Evolutionary conservation across 345 rosid genomes (phyloP), one percentile per base, ranked within the genome.

Genomic region (Eucalyptus virginea): DNA sequence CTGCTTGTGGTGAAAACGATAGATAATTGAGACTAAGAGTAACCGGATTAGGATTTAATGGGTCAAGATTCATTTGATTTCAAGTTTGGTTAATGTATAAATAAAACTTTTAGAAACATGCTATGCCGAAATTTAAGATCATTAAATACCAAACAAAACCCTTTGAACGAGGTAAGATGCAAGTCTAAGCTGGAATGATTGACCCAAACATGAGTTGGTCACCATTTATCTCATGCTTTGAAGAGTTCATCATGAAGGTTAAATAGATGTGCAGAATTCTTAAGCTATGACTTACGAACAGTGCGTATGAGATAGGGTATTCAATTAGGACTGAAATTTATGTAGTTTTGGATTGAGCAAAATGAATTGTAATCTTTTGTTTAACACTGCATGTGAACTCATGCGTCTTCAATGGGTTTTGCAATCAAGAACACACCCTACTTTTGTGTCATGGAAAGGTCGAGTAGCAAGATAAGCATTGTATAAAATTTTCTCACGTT

Each of bases 391-490:
- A 58, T 58, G 1, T 58, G n/a, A 58, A 58, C 65, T 2, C 13
- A 5, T 58, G 65, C 91, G 51, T 87, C 87, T 48, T 87, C 56
- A 86, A 89, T 88, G 95, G 95, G 97, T 97, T 89, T 91, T 97
- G 87, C 99, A 90, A 88, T 93, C 98, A 86, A 97, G 95, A 94
- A 92, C 94, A 56, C 95, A 93, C 88, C 95, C 97, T n/a, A 91
- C 92, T 85, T 94, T 92, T 87, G 95, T 93, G 62, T 49, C 96
- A 21, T 97, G 99, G 98, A 96, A 94, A 94, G 98, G 99, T 18
- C 97, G 98, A 90, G 95, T 94, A 81, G 99, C 95, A 93, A 91
- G 95, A 86, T 32, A 90, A 86, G 67, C 81, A 52, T 56, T 24
- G 54, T 52, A 30, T 51, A 50, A 6, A 3, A 56, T 34, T 6